Evolutionary conservation across 805 yeast species (phyloP), one percentile per base, ranked within the genome.

Genomic region (Metschnikowia orientalis): DNA sequence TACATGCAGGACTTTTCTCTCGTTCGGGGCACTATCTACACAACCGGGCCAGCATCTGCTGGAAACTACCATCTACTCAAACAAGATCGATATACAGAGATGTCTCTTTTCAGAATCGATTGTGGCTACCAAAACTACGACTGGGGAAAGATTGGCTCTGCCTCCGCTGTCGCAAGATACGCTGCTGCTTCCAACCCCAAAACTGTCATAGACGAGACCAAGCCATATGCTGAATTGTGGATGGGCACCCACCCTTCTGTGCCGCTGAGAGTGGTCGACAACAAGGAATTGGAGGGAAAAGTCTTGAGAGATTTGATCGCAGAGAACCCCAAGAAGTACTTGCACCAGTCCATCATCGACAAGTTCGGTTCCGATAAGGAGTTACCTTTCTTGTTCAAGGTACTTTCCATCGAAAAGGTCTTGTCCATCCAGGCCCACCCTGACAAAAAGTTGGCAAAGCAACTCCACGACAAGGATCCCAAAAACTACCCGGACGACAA

Each of bases 211-310:
- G 86, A 83, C 45, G 89, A 81, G 50, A 33, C 69, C 23, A 76
- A 79, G 53, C 97, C 98, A 8, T 92, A 92, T 54, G 98, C 98
- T 11, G 98, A 92, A 60, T 69, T 92, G 47, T 92, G 98, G 98
- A 92, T 92, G 98, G 98, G 98, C 23, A 88, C 97, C 16, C 98
- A 92, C 57, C 90, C 95, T 33, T 83, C 83, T 28, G 88, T 83
- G 8, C 96, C 97, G 18, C 81, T 95, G 12, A 61, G 61, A 29
- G 72, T 75, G 30, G 70, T 72, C 16, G 73, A 63, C 17, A 56
- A 52, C 19, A 47, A 40, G 6, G 24, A 32, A 5, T 51, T 47
- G 14, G 41, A 45, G 13, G 80, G 80, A 19, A 63, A 72, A 45
- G 69, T 77, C 13, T 70, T 92, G 56, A 70, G 88, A 40, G 83